Percentiles rank a stretch among this genome's conserved stretches.
Evolutionary conservation across 768 basidiomycete genomes (phyloP).

Genomic region (Boletus edulis): DNA sequence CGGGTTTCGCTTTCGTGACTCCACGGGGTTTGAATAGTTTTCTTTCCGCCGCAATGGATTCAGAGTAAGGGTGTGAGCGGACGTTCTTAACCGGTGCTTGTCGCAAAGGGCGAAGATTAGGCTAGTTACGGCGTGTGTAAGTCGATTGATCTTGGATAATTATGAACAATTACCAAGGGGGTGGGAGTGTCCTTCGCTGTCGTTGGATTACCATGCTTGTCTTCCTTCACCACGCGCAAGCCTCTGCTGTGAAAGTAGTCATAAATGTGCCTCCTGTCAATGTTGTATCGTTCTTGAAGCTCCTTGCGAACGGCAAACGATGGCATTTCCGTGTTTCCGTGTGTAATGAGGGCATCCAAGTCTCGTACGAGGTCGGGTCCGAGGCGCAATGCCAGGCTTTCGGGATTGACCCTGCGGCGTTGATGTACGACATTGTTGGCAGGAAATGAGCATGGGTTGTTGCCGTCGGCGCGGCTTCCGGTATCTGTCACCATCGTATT

Average conservation of each 20-base stretch:
- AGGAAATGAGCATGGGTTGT: not conserved
- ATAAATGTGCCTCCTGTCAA: conserved; percentile 73
- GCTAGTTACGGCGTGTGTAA: conserved; percentile 17
- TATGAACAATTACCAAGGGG: conserved; percentile 23
- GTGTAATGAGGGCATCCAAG: conserved; percentile 66
- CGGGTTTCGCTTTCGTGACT: conserved; percentile 30
- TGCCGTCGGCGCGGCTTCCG: conserved; percentile 4
- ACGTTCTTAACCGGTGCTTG: conserved; percentile 22
- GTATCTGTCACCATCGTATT: conserved; percentile 8
- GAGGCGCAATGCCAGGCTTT: conserved; percentile 63
- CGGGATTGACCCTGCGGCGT: conserved; percentile 59
- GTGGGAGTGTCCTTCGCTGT: conserved; percentile 18
- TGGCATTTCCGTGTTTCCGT: conserved; percentile 73
- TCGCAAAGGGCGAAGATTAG: conserved; percentile 31
- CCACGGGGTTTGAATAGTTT: conserved; percentile 26
- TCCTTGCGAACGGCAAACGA: conserved; percentile 67
- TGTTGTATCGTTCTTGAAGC: conserved; percentile 66
- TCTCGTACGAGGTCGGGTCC: conserved; percentile 67
- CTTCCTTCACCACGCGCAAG: conserved; percentile 62
- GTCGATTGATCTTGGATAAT: conserved; percentile 9
- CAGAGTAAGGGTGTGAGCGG: conserved; percentile 19
- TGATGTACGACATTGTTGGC: conserved; percentile 20
- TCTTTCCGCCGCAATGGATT: conserved; percentile 11
- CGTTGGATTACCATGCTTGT: conserved; percentile 54
- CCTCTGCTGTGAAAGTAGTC: conserved; percentile 73